These are phyloP conservation scores for Mikania micrantha DNA, from an alignment of 129 eudicot genomes.

Conservation along the genomic window DNA sequence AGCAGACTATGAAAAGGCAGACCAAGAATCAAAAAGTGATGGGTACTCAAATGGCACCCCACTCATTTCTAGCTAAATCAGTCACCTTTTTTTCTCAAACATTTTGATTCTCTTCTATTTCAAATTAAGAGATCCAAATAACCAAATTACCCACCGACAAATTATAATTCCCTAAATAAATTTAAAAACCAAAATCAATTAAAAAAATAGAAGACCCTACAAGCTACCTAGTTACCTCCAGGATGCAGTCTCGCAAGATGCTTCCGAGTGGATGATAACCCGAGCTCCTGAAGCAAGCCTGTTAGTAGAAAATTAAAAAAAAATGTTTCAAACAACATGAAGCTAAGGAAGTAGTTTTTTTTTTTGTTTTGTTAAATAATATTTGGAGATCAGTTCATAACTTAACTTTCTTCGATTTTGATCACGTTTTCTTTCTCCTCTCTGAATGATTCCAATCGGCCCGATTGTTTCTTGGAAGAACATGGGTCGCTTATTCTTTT, in stretches of 20 bases:
- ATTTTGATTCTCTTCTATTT: slow-evolving; percentile 22
- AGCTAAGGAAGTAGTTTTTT: slow-evolving; percentile 17
- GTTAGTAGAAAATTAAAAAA: slow-evolving; percentile 31
- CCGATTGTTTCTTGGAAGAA: slow-evolving; percentile 39
- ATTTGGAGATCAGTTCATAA: slow-evolving; percentile 17
- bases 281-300: slow-evolving; percentile 99
- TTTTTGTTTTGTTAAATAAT: neutral
- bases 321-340: slow-evolving; percentile 36
- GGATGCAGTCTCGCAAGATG: slow-evolving; percentile 23
- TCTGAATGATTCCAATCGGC: slow-evolving; percentile 39
- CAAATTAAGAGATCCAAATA: slow-evolving; percentile 20
- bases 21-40: slow-evolving; percentile 21
- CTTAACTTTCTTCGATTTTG: slow-evolving; percentile 95
- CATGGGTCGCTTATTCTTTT: slow-evolving; percentile 57
- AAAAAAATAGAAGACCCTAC: slow-evolving; percentile 13
- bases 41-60: slow-evolving; percentile 22
- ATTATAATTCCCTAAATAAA: slow-evolving; percentile 15
- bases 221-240: slow-evolving; percentile 13
- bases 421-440: slow-evolving; percentile 57
- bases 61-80: slow-evolving; percentile 3
- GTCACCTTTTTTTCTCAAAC: slow-evolving; percentile 21
- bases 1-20: slow-evolving; percentile 27
- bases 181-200: neutral
- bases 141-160: slow-evolving; percentile 23
- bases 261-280: slow-evolving; percentile 75